These are phyloP conservation scores for Tripterygium wilfordii DNA, from an alignment of 177 flowering plant genomes.

Conservation along the genomic window DNA sequence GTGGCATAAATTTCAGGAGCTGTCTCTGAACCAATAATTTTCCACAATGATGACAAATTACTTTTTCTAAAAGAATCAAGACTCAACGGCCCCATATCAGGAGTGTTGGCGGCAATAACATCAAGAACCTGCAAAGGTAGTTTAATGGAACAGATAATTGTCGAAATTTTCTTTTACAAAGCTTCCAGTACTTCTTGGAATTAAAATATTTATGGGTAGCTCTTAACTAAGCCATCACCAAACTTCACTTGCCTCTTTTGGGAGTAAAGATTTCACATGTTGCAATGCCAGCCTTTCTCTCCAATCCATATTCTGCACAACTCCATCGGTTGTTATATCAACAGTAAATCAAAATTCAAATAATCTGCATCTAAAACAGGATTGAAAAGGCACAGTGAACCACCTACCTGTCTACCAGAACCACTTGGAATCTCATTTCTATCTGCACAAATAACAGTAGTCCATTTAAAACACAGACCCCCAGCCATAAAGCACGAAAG, in stretches of 20 bases:
- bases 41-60: conserved; percentile 72
- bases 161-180: too few species aligned
- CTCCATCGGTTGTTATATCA: not conserved
- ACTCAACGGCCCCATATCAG: conserved; percentile 68
- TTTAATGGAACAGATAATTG: too few species aligned
- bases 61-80: conserved; percentile 58
- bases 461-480: not conserved
- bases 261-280: conserved; percentile 52
- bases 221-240: not conserved
- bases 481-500: not conserved
- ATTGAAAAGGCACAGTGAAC: not conserved
- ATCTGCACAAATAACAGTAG: conserved; percentile 34
- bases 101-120: conserved; percentile 45
- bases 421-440: conserved; percentile 17
- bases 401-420: conserved; percentile 41
- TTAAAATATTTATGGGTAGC: too few species aligned
- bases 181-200: too few species aligned
- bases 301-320: conserved; percentile 62
- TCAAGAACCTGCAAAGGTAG: conserved; percentile 56
- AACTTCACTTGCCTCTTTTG: conserved; percentile 61
- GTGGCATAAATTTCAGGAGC: conserved; percentile 22
- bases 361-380: not conserved
- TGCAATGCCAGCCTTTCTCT: conserved; percentile 64
- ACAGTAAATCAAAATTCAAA: too few species aligned
- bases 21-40: conserved; percentile 39